Evolutionary conservation across 192 early-diverging fungal genomes (phyloP), one percentile per base, ranked within the genome.

Genomic region (Entophlyctis luteolus): DNA sequence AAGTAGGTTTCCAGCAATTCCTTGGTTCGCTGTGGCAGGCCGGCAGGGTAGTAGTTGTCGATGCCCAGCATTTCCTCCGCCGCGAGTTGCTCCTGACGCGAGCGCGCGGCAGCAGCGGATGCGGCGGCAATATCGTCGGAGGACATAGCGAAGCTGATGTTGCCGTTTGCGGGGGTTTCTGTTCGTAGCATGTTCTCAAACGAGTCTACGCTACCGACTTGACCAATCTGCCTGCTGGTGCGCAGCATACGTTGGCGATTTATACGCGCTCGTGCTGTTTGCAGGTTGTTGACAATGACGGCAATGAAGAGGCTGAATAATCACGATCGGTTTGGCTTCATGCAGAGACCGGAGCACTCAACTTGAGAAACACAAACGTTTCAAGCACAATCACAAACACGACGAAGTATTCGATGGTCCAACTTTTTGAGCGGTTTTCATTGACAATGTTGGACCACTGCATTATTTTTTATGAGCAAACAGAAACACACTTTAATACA

Each of bases 211-310:
- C 31, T 36, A 27, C 29, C 58, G 16, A 60, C 39, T 10, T 20
- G 39, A 22, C 58, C 58, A 45, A 60, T 32, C 20, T 22, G 20
- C 14, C 58, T 6, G 18, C 47, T 32, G 25, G 31, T 72, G 33
- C 48, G 56, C 34, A 10, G 47, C 2, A 5, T n/a, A 23, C 65
- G 37, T 42, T 48, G 28, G 6, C 28, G 20, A 23, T 67, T 58
- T 18, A 67, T 16, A 23, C 48, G 22, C 37, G 59, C 48, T 28
- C 74, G 52, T 4, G 71, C 57, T 16, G 56, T 48, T 31, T 73
- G 67, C 23, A 79, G 70, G 59, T 79, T 79, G 70, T 72, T 72
- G 22, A 79, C 77, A 36, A 79, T 76, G 49, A 79, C 77, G 22
- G 77, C 77, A 14, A 75, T 72, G 37, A 79, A 70, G 23, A 79